phyloP scores from a whole-genome alignment of 2,329 filamentous ascomycete species.

The Talaromyces piceae region DNA sequence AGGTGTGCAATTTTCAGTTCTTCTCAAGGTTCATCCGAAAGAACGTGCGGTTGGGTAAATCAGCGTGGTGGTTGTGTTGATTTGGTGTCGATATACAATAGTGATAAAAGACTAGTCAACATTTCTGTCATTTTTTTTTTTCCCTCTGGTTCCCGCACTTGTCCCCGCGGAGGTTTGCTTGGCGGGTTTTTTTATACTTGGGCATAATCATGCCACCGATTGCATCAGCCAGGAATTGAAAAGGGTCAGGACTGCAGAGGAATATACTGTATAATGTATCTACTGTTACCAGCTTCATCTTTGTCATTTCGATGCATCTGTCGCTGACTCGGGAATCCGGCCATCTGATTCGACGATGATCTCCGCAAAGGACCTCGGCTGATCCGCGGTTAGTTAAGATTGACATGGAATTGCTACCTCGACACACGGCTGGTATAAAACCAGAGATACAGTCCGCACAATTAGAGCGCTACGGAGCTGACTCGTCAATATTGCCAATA shows the following conservation, averaged over 20 bases:
- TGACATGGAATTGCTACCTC: no score
- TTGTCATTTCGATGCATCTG: background rate
- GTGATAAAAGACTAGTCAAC: background rate
- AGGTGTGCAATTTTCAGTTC: background rate
- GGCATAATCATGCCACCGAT: background rate
- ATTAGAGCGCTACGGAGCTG: background rate
- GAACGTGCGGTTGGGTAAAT: background rate
- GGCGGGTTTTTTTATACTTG: background rate
- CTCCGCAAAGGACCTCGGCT: background rate
- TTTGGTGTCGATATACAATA: no score
- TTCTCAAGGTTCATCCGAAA: background rate
- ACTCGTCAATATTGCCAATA: background rate
- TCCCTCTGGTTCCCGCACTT: background rate
- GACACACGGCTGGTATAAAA: no score
- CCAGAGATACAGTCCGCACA: background rate
- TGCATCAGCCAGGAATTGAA: background rate
- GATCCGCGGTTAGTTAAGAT: background rate
- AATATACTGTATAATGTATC: background rate
- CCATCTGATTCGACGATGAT: background rate
- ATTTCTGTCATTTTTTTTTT: background rate
- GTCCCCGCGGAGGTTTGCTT: background rate
- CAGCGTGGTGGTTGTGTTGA: background rate
- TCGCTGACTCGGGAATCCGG: background rate
- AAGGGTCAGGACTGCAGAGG: background rate
- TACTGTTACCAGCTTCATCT: no score